phyloP scores from a whole-genome alignment of 495 filamentous ascomycete species.

The Neurospora terricola region DNA sequence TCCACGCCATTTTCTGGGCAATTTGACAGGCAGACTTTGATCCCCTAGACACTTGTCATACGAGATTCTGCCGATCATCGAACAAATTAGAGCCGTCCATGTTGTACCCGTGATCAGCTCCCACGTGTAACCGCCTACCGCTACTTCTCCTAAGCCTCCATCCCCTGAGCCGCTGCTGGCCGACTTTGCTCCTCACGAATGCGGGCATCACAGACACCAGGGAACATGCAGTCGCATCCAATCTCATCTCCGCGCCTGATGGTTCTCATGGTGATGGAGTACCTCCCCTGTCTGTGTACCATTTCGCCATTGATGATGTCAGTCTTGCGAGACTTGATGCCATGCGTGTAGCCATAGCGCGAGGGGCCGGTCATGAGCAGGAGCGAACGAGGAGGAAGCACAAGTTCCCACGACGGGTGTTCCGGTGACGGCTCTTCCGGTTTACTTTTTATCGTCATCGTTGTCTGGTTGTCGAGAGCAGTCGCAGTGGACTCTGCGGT shows the following conservation, averaged over 20 bases:
- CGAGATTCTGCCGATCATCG: neutral
- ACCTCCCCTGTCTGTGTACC: conserved; percentile 16
- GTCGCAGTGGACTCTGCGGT: neutral
- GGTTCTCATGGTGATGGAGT: conserved; percentile 23
- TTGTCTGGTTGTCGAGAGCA: neutral
- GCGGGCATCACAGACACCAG: conserved; percentile 23
- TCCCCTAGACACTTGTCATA: neutral
- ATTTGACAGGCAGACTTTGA: neutral
- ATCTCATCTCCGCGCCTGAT: conserved; percentile 12
- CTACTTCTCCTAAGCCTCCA: neutral
- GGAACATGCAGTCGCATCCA: conserved; percentile 16
- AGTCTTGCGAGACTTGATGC: conserved; percentile 20
- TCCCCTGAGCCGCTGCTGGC: neutral
- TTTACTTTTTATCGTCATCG: neutral
- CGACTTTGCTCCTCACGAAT: conserved; percentile 14
- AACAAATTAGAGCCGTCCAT: neutral
- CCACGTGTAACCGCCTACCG: neutral
- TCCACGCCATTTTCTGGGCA: neutral
- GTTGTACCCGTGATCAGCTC: neutral
- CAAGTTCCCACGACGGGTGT: conserved; percentile 14
- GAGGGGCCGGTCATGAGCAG: conserved; percentile 21
- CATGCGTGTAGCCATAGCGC: conserved; percentile 23
- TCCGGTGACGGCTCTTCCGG: neutral
- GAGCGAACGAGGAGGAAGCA: conserved; percentile 18
- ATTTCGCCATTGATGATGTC: conserved; percentile 14